These are phyloP conservation scores for Nemania bipapillata DNA, from an alignment of 2,329 filamentous ascomycete species.

Conservation along the genomic window DNA sequence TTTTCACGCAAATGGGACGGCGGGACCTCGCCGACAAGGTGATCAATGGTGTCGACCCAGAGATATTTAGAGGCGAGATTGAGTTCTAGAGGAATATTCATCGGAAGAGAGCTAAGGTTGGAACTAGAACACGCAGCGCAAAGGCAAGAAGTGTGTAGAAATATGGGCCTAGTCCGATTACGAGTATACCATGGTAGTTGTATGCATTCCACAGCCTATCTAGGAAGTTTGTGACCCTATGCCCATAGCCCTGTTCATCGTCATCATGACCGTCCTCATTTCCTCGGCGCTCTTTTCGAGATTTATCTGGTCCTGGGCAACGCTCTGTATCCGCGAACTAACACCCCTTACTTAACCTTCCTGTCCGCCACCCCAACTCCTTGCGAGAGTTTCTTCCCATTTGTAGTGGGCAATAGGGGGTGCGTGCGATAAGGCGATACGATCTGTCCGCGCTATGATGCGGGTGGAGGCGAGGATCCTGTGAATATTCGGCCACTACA, in stretches of 20 bases:
- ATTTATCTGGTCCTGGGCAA: background rate
- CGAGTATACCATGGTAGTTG: constrained; percentile 5
- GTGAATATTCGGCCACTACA: constrained; percentile 36
- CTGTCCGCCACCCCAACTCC: background rate
- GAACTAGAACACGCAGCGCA: background rate
- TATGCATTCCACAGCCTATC: constrained; percentile 3
- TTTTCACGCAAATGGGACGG: constrained; percentile 96
- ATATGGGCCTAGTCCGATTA: constrained; percentile 1
- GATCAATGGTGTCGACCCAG: constrained; percentile 88
- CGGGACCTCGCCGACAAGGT: constrained; percentile 89
- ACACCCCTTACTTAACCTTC: background rate
- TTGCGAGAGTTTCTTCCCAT: background rate
- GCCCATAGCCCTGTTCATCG: background rate
- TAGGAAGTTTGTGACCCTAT: background rate
- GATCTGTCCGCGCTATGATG: background rate
- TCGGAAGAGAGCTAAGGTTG: background rate
- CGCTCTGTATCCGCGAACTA: background rate
- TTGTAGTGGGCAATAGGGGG: background rate
- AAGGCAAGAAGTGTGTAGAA: constrained; percentile 1
- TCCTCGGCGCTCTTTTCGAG: background rate
- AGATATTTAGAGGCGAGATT: constrained; percentile 87
- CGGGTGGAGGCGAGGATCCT: background rate
- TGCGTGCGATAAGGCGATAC: background rate
- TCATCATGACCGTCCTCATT: background rate
- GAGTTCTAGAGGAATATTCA: constrained; percentile 69